These are phyloP conservation scores for Fusarium tjaetaba DNA, from an alignment of 2,329 filamentous ascomycete genomes.

Conservation along the genomic window DNA sequence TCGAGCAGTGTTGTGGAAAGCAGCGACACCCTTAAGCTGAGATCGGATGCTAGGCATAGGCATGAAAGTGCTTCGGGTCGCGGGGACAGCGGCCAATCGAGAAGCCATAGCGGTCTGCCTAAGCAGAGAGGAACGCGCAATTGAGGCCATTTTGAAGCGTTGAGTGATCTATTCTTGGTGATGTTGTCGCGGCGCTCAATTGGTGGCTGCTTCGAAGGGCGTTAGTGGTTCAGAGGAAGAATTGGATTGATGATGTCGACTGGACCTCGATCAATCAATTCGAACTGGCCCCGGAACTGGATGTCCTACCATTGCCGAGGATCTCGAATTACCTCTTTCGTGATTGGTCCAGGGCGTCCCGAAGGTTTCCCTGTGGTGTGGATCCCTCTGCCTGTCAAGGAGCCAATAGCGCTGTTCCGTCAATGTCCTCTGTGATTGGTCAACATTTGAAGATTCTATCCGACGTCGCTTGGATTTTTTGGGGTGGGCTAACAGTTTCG, in stretches of 20 bases:
- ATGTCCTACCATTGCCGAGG: constrained; percentile 59
- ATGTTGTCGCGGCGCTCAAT: constrained; percentile 41
- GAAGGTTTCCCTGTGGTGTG: constrained; percentile 42
- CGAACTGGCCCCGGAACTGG: constrained; percentile 35
- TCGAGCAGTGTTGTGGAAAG: constrained; percentile 86
- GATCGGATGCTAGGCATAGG: constrained; percentile 43
- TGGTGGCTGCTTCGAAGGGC: constrained; percentile 40
- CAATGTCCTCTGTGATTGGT: constrained; percentile 43
- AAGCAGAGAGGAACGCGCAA: constrained; percentile 64
- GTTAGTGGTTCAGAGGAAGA: constrained; percentile 11
- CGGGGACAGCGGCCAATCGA: constrained; percentile 51
- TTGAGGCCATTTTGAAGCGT: constrained; percentile 62
- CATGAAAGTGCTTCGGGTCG: constrained; percentile 50
- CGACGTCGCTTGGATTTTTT: constrained; percentile 43
- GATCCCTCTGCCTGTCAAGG: constrained; percentile 13
- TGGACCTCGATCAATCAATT: constrained; percentile 21
- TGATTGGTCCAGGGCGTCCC: constrained; percentile 56
- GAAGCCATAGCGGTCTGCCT: constrained; percentile 61
- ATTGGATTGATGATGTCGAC: constrained; percentile 38
- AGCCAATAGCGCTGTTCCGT: constrained; percentile 45
- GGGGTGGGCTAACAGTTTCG: constrained; percentile 20
- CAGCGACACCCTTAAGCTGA: constrained; percentile 67
- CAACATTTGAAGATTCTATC: constrained; percentile 16
- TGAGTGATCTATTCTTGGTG: constrained; percentile 16
- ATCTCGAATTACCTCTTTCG: constrained; percentile 54